Evolutionary conservation across 257 asterid genomes (phyloP).

Genomic region (Coffea eugenioides): DNA sequence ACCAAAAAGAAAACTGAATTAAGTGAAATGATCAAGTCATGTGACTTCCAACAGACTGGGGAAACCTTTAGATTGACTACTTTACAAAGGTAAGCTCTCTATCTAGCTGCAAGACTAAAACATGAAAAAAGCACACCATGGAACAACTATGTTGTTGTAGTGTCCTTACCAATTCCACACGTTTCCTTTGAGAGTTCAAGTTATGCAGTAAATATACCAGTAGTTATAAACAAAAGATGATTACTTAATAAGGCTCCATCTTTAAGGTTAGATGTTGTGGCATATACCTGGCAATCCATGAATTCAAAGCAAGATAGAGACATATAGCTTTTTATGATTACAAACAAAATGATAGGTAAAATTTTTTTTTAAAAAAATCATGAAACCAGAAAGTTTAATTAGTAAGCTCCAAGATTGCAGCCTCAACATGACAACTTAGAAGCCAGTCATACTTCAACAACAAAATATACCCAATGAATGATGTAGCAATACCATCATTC

Average conservation of each 20-base stretch:
- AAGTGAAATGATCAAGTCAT: conserved; percentile 6
- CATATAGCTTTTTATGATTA: background rate
- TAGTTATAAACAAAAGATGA: background rate
- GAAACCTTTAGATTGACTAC: background rate
- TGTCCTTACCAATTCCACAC: background rate
- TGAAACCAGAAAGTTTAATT: background rate
- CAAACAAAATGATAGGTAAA: background rate
- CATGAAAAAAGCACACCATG: background rate
- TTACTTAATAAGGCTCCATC: background rate
- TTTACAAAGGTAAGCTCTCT: background rate
- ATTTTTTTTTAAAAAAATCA: background rate
- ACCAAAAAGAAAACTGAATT: conserved; percentile 27
- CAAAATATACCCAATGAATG: background rate
- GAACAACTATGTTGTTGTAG: background rate
- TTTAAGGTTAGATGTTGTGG: background rate
- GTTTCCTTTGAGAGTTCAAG: background rate
- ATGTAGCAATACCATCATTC: background rate
- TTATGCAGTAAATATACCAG: background rate
- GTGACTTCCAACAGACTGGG: background rate
- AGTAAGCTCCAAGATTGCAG: background rate
- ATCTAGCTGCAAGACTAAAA: background rate
- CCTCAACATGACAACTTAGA: background rate
- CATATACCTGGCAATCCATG: background rate
- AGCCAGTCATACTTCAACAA: background rate
- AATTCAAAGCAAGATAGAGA: background rate